Conservation (phyloP, 345 rosid genomes). For the Linum tenue region DNA sequence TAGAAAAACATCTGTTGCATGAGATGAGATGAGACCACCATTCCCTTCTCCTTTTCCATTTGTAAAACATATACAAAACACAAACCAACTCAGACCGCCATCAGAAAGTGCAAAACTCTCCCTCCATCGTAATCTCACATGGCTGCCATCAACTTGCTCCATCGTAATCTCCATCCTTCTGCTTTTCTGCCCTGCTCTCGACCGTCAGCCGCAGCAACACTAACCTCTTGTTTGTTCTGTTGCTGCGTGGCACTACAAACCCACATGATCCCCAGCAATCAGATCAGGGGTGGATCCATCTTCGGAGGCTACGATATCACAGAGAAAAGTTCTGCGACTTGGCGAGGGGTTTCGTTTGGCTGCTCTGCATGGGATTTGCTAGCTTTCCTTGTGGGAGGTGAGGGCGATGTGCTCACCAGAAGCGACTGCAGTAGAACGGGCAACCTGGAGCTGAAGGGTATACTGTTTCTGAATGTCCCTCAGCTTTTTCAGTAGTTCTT, state of each 20-base stretch:
- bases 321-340: background rate
- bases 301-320: background rate
- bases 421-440: constrained; percentile 29
- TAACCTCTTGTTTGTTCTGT: background rate
- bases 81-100: background rate
- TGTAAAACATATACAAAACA: background rate
- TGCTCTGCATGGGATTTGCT: background rate
- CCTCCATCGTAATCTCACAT: background rate
- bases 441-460: constrained; percentile 54
- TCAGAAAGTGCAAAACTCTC: background rate
- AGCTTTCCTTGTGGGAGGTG: background rate
- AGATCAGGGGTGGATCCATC: background rate
- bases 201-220: background rate
- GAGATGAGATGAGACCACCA: background rate
- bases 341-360: background rate
- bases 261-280: background rate
- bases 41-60: background rate
- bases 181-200: background rate
- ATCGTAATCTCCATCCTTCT: no score
- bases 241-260: background rate
- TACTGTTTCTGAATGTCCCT: constrained; percentile 71
- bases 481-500: constrained; percentile 70
- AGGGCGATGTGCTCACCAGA: background rate
- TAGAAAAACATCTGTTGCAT: no score
- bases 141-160: background rate